Conservation (phyloP, 192 early-diverging fungal genomes). For the Coemansia sp. region DNA sequence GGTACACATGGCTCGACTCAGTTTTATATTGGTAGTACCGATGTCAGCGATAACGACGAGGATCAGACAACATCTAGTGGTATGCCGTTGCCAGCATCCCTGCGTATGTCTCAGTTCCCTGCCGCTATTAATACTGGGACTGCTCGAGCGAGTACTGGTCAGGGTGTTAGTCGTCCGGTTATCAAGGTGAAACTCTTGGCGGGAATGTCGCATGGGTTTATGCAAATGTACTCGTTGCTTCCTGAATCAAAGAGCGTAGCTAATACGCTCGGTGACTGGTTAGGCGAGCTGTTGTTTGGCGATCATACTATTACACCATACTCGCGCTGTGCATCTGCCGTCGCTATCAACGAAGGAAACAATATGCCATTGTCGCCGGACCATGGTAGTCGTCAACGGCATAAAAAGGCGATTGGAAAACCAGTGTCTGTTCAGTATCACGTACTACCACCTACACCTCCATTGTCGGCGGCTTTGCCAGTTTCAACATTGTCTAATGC, state of each 20-base stretch:
- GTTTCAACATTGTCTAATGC: background rate
- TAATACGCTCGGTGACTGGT: constrained; percentile 40
- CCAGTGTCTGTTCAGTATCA: constrained; percentile 5
- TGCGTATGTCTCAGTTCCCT: constrained; percentile 41
- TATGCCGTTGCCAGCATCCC: constrained; percentile 15
- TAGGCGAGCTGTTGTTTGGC: constrained; percentile 39
- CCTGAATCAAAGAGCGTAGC: constrained; percentile 47
- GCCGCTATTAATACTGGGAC: background rate
- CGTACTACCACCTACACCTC: background rate
- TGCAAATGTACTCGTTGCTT: constrained; percentile 57
- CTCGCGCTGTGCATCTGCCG: constrained; percentile 20
- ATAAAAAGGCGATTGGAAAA: background rate
- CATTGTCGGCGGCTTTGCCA: background rate
- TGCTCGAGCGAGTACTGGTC: background rate
- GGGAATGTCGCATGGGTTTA: constrained; percentile 57
- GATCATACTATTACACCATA: constrained; percentile 14
- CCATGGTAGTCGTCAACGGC: background rate
- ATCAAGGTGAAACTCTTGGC: constrained; percentile 56
- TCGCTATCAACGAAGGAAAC: constrained; percentile 7
- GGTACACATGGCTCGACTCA: background rate
- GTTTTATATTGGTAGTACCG: constrained; percentile 54
- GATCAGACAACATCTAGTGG: background rate
- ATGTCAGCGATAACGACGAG: constrained; percentile 51
- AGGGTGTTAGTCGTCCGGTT: background rate
- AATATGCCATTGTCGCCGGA: background rate